Evolutionary conservation across 1,284 basidiomycete species (phyloP), one percentile per base, ranked within the genome.

Genomic region (Paramarasmius palmivorus): DNA sequence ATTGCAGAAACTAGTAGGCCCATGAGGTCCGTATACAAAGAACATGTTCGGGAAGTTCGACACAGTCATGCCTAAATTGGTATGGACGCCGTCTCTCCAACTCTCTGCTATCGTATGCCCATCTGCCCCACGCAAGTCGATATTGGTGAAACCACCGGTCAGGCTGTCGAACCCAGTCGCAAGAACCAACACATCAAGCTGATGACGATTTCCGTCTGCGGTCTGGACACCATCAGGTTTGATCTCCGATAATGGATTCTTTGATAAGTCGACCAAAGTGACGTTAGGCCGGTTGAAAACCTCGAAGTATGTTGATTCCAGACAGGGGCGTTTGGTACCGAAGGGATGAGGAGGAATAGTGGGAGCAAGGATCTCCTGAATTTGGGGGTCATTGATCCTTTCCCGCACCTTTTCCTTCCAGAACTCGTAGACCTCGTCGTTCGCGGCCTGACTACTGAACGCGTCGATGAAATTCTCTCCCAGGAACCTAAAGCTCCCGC

Each of bases 131-230:
- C 52, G 49, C 32, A 66, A 61, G 36, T 62, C 59, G 19, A 66
- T 64, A 22, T 62, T 57, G 3, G 62, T 39, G 14, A 66, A 60
- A 15, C 60, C 55, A 1, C 65, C 64, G 1, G 65, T 63, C 9
- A 66, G 34, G 4, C 60, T 59, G 44, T 66, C 63, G 48, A 66
- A 66, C 22, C 65, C 64, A 3, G 65, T 67, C 10, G 65, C 65
- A 10, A 65, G 49, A 0, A 60, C 56, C 4, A 65, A 49, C 1
- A 60, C 56, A 48, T 67, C 65, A 3, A 67, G 46, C 37, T 62
- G 61, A 37, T 63, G 61, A 19, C 59, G 57, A 9, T 45, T 38
- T 4, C 63, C 63, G 49, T 63, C 61, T n/a, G 35, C 29, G 2
- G 58, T 63, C 50, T 44, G 53, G n/a, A 66, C 48, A 0, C 64